A percentile compares a stretch with the other conserved stretches of the same genome.
phyloP scores from a whole-genome alignment of 169 alveolate species.

The Perkinsus chesapeaki region DNA sequence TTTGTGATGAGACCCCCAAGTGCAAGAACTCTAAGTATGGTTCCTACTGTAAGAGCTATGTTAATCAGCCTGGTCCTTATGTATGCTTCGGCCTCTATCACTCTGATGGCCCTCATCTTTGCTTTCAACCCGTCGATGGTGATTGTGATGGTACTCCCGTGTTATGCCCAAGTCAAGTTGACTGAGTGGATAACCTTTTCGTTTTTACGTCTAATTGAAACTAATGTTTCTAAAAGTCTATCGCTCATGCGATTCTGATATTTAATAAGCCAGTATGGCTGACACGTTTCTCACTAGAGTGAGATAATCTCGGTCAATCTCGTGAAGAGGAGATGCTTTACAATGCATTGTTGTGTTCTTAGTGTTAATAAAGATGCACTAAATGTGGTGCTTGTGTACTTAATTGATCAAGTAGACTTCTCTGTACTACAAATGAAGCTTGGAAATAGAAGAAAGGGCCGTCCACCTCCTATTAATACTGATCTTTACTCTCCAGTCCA shows the following conservation, averaged over 20 bases:
- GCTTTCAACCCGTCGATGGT: not conserved
- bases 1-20: not conserved
- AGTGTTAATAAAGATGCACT: not conserved
- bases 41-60: not conserved
- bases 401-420: not conserved
- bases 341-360: not conserved
- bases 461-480: not conserved
- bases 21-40: not conserved
- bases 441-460: not conserved
- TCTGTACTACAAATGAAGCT: not conserved
- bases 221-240: too few species aligned
- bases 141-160: not conserved
- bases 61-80: not conserved
- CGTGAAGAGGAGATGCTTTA: too few species aligned
- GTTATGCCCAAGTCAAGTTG: not conserved
- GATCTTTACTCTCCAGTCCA: not conserved
- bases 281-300: too few species aligned
- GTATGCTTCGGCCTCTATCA: not conserved
- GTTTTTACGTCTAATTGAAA: too few species aligned
- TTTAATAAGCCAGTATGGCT: too few species aligned
- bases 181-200: too few species aligned
- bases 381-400: not conserved
- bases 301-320: too few species aligned
- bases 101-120: not conserved
- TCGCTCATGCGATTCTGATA: too few species aligned